phyloP scores from a whole-genome alignment of 352 stramenopile species.

The Globisporangium abappressorium region DNA sequence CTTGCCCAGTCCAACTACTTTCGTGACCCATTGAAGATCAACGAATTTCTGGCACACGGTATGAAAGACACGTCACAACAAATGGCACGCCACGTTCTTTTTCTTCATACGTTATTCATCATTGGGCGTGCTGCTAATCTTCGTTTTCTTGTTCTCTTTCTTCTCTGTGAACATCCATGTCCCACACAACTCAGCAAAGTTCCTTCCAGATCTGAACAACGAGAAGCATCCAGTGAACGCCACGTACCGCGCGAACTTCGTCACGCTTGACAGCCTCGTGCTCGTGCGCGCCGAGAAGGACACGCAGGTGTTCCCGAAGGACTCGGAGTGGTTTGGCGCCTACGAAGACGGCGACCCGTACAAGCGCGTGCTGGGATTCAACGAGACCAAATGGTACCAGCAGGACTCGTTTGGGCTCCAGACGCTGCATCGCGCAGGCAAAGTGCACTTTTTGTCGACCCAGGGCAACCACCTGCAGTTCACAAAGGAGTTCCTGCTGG shows the following conservation, averaged over 20 bases:
- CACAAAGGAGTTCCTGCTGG: constrained; percentile 71
- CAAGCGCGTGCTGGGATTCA: constrained; percentile 75
- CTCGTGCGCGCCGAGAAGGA: constrained; percentile 89
- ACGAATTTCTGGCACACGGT: constrained; percentile 70
- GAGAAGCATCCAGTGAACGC: constrained; percentile 72
- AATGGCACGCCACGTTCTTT: background rate
- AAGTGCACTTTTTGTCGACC: constrained; percentile 89
- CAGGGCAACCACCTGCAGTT: constrained; percentile 92
- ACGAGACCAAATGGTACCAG: constrained; percentile 92
- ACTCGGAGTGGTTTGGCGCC: constrained; percentile 85
- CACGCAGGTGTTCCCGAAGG: constrained; percentile 88
- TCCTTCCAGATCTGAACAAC: constrained; percentile 90
- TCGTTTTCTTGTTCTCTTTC: background rate
- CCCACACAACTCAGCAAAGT: constrained; percentile 38
- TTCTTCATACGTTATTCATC: background rate
- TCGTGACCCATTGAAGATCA: constrained; percentile 79
- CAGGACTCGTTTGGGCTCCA: constrained; percentile 90
- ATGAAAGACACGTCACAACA: background rate
- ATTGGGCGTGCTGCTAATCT: background rate
- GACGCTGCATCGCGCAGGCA: constrained; percentile 82
- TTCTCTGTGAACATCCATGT: constrained; percentile 1
- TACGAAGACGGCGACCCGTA: constrained; percentile 78
- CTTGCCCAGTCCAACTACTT: constrained; percentile 94
- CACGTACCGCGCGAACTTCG: constrained; percentile 89
- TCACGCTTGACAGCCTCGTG: constrained; percentile 80